phyloP scores from a whole-genome alignment of 768 basidiomycete species.

The Mycena kentingensis region DNA sequence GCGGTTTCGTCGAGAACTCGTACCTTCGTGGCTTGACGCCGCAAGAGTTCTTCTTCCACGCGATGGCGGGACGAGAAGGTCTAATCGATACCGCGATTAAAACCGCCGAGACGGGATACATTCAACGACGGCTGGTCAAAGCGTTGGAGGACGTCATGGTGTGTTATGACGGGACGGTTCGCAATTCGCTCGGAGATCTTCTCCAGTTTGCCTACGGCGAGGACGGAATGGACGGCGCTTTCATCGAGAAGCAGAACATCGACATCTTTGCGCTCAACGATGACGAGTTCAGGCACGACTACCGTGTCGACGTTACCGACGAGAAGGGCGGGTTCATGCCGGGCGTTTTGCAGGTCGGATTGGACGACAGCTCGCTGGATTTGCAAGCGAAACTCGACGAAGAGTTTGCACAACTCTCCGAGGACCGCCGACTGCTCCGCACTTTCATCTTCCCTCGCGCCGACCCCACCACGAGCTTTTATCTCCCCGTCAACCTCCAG shows the following conservation, averaged over 20 bases:
- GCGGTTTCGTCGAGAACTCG: constrained; percentile 99
- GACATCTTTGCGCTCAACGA: constrained; percentile 85
- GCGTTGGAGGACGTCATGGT: constrained; percentile 98
- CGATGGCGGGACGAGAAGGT: not conserved
- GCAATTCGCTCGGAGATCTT: constrained; percentile 95
- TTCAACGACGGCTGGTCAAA: constrained; percentile 97
- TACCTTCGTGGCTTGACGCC: constrained; percentile 95
- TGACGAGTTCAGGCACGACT: constrained; percentile 85
- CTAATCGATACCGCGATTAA: constrained; percentile 68
- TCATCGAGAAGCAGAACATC: constrained; percentile 93
- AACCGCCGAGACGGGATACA: constrained; percentile 99
- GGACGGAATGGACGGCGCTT: constrained; percentile 98
- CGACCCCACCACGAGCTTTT: constrained; percentile 71
- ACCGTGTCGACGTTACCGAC: constrained; percentile 93
- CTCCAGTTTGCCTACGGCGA: constrained; percentile 97
- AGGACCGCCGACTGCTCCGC: constrained; percentile 82
- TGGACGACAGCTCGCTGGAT: constrained; percentile 77
- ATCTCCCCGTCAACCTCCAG: constrained; percentile 92
- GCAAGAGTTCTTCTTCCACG: constrained; percentile 99
- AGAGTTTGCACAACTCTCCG: constrained; percentile 61
- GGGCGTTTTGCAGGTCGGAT: constrained; percentile 71
- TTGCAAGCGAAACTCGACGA: constrained; percentile 68
- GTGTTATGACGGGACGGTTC: constrained; percentile 95
- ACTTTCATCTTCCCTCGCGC: constrained; percentile 79
- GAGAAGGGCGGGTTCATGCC: constrained; percentile 14